Percentiles rank a stretch among this genome's conserved stretches.
Evolutionary conservation across 2,329 filamentous ascomycete species (phyloP).

Genomic region (Fusarium tuaranense): DNA sequence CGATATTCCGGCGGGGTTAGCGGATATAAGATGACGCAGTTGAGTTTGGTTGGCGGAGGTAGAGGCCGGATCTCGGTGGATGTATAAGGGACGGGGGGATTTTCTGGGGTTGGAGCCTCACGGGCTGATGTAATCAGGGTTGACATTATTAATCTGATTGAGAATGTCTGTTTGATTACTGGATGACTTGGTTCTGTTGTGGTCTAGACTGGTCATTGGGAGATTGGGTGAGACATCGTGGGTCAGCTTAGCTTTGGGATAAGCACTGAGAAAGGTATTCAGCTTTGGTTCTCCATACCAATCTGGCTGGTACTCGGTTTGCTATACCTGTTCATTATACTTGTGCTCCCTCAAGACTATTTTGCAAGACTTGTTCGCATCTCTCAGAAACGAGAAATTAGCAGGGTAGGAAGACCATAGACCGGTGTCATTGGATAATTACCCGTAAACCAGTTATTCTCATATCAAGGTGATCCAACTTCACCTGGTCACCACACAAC

Average conservation of each 20-base stretch:
- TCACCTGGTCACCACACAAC: background rate
- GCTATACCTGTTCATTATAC: background rate
- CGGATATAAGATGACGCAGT: conserved; percentile 35
- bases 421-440: background rate
- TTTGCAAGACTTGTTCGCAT: background rate
- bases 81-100: background rate
- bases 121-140: conserved; percentile 4
- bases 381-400: background rate
- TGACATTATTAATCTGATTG: conserved; percentile 18
- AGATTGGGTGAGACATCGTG: background rate
- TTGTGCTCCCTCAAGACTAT: background rate
- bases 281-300: no score
- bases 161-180: background rate
- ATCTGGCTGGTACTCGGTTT: background rate
- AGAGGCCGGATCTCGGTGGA: conserved; percentile 5
- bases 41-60: conserved; percentile 15
- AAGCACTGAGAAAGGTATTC: background rate
- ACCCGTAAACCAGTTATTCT: background rate
- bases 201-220: background rate
- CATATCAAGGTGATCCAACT: background rate
- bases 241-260: background rate
- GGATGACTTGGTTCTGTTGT: background rate
- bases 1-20: conserved; percentile 35
- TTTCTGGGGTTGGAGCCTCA: background rate
- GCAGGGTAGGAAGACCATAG: background rate